These are phyloP conservation scores for Handroanthus guayacan DNA, from an alignment of 257 asterid species.

Conservation along the genomic window DNA sequence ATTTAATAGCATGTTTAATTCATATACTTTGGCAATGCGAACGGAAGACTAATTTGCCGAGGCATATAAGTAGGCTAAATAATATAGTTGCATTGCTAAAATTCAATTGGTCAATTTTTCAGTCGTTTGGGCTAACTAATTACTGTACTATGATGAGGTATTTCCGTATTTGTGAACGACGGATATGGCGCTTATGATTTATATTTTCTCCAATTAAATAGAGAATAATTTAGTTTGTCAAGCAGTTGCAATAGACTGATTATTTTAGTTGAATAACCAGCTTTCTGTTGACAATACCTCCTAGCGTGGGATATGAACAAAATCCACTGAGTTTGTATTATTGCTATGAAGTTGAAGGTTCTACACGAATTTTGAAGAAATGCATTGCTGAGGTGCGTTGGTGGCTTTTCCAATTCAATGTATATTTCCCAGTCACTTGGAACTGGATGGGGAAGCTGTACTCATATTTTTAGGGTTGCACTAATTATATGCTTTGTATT, in stretches of 20 bases:
- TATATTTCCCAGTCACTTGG: background rate
- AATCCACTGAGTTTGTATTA: conserved; percentile 92
- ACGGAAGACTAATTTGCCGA: background rate
- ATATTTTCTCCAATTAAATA: background rate
- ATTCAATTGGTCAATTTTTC: background rate
- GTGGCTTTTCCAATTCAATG: background rate
- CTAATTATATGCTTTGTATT: background rate
- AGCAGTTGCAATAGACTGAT: conserved; percentile 37
- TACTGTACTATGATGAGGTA: background rate
- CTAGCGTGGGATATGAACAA: conserved; percentile 94
- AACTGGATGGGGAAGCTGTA: background rate
- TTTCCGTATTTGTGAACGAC: conserved; percentile 5
- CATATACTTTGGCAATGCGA: background rate
- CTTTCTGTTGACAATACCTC: conserved; percentile 90
- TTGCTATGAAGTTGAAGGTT: conserved; percentile 79
- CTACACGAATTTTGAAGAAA: conserved; percentile 57
- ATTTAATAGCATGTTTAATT: background rate
- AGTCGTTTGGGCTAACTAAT: background rate
- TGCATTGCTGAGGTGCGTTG: conserved; percentile 92
- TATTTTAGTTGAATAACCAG: conserved; percentile 51
- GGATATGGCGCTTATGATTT: background rate
- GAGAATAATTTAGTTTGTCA: conserved; percentile 14
- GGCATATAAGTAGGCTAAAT: conserved; percentile 11
- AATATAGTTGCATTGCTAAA: background rate
- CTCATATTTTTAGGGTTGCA: background rate